These are phyloP conservation scores for Boechera stricta DNA, from an alignment of 345 rosid species.

Conservation along the genomic window DNA sequence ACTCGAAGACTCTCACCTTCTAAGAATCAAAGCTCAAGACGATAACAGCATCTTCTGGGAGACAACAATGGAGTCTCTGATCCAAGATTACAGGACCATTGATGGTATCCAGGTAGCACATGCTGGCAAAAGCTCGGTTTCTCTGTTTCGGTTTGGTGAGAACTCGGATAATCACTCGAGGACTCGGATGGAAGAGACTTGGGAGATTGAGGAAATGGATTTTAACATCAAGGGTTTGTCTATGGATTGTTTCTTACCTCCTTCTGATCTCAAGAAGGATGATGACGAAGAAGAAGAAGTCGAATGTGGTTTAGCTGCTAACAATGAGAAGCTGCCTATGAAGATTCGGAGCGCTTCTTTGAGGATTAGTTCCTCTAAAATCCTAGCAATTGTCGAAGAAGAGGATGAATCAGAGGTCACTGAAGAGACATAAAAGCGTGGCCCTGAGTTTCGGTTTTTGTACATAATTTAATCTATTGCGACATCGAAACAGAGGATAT, in stretches of 20 bases:
- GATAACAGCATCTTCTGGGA: constrained; percentile 78
- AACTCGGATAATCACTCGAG: constrained; percentile 65
- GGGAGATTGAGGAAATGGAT: constrained; percentile 92
- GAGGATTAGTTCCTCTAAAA: constrained; percentile 64
- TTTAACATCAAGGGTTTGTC: constrained; percentile 89
- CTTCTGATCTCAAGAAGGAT: constrained; percentile 78
- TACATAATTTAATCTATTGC: constrained; percentile 43
- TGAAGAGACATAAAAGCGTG: constrained; percentile 41
- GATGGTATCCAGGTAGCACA: constrained; percentile 91
- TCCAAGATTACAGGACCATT: constrained; percentile 72
- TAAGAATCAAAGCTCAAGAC: constrained; percentile 63
- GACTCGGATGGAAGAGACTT: constrained; percentile 89
- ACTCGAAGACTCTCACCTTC: constrained; percentile 81
- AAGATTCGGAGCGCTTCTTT: constrained; percentile 54
- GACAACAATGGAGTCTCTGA: constrained; percentile 82
- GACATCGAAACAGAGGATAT: constrained; percentile 37
- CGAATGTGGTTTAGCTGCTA: constrained; percentile 44
- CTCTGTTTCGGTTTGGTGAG: constrained; percentile 73
- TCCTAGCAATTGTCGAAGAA: constrained; percentile 64
- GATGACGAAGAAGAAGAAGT: constrained; percentile 61
- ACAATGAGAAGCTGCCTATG: constrained; percentile 51
- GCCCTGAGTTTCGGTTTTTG: constrained; percentile 35
- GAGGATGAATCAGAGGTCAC: constrained; percentile 48
- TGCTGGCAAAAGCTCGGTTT: constrained; percentile 68
- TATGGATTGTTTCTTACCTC: constrained; percentile 90